Percentiles rank a stretch among this genome's conserved stretches.
phyloP scores from a whole-genome alignment of 805 yeast genomes.

The Saccharomycodes ludwigii region DNA sequence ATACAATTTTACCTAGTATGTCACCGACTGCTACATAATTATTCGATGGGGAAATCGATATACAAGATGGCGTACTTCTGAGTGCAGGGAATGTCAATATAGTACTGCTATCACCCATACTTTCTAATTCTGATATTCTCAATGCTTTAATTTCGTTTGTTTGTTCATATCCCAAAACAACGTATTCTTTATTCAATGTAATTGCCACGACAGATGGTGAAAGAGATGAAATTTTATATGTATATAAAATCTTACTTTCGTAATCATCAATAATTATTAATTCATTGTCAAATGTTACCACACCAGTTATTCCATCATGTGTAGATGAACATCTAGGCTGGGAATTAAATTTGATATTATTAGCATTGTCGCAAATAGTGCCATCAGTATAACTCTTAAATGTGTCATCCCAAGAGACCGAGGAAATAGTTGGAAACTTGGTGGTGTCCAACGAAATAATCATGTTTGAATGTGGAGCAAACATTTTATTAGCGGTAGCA shows the following conservation, averaged over 20 bases:
- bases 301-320: slow-evolving; percentile 26
- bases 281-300: slow-evolving; percentile 34
- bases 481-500: slow-evolving; percentile 12
- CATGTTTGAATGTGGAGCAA: slow-evolving; percentile 48
- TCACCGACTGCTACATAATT: slow-evolving; percentile 75
- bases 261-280: slow-evolving; percentile 23
- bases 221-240: slow-evolving; percentile 2
- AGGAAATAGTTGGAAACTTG: slow-evolving; percentile 25
- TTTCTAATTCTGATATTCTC: slow-evolving; percentile 22
- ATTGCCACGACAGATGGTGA: neutral
- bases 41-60: slow-evolving; percentile 62
- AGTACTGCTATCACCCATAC: slow-evolving; percentile 17
- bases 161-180: slow-evolving; percentile 38
- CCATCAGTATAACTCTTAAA: slow-evolving; percentile 30
- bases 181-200: slow-evolving; percentile 21
- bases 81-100: slow-evolving; percentile 38
- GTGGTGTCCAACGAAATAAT: slow-evolving; percentile 38
- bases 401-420: slow-evolving; percentile 88
- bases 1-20: slow-evolving; percentile 69
- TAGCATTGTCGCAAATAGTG: slow-evolving; percentile 15
- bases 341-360: slow-evolving; percentile 20
- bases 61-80: slow-evolving; percentile 36
- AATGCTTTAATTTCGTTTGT: slow-evolving; percentile 30
- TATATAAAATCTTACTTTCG: slow-evolving; percentile 20
- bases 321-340: slow-evolving; percentile 42